Evolutionary conservation across 2,329 filamentous ascomycete genomes (phyloP).

Genomic region (Colletotrichum brevisporum): DNA sequence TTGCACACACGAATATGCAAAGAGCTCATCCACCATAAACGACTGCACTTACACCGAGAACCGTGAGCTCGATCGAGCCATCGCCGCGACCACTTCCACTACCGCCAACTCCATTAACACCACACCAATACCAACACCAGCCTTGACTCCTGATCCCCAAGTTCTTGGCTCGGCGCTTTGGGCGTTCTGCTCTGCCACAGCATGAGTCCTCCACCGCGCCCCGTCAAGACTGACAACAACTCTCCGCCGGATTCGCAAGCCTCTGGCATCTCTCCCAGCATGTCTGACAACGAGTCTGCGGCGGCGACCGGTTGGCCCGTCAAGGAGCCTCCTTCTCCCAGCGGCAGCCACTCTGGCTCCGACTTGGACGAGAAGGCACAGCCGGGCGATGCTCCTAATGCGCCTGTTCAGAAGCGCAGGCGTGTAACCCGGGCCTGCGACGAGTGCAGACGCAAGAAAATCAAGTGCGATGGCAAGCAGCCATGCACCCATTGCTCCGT

Average conservation of each 20-base stretch:
- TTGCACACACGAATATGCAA: slow-evolving; percentile 39
- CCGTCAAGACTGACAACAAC: slow-evolving; percentile 39
- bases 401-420: slow-evolving; percentile 81
- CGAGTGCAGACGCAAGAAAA: slow-evolving; percentile 87
- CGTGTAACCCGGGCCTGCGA: slow-evolving; percentile 87
- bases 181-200: slow-evolving; percentile 30
- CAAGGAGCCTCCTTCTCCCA: slow-evolving; percentile 55
- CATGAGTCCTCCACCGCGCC: slow-evolving; percentile 38
- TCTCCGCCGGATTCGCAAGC: slow-evolving; percentile 32
- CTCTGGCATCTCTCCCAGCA: slow-evolving; percentile 51
- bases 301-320: slow-evolving; percentile 52
- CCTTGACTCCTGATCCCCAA: slow-evolving; percentile 6
- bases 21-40: slow-evolving; percentile 35
- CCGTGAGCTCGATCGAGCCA: slow-evolving; percentile 31
- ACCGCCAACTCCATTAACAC: slow-evolving; percentile 1
- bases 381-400: slow-evolving; percentile 54
- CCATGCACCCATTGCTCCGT: slow-evolving; percentile 97
- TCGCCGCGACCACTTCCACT: neutral
- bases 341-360: slow-evolving; percentile 60
- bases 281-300: slow-evolving; percentile 61
- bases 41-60: slow-evolving; percentile 41
- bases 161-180: slow-evolving; percentile 11
- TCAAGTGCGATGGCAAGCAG: slow-evolving; percentile 89
- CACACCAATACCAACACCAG: slow-evolving; percentile 42
- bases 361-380: slow-evolving; percentile 54